Base-by-base conservation (phyloP, 495 filamentous ascomycete species). In the Hamigera avellanea region DNA sequence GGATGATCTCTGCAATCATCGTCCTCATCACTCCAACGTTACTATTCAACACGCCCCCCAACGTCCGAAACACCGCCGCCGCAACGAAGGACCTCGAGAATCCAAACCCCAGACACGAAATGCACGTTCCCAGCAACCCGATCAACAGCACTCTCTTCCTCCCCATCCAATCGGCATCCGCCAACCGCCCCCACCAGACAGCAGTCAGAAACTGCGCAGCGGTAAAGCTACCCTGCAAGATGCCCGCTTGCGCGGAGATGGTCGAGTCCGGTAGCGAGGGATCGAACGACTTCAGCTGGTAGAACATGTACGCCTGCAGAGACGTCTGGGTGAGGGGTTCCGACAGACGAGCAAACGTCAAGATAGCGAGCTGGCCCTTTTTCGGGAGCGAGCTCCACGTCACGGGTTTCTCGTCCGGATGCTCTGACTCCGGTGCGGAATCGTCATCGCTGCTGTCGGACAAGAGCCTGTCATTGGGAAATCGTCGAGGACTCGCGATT, bases 1-100 rank as follows among this genome's bases (percentile, higher is more conserved):
- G 69, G 25, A 87, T 71, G 36, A 77, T 87, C 61, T 88, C 83
- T 26, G 74, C 73, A 46, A 86, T 80, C 78, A 88, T 81, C 2
- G 83, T 87, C 43, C 83, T 67, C 69, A 87, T 75, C 4, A 88
- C 83, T 2, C 82, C 83, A 10, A 86, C 72, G 45, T 86, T 91
- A 6, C 84, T 84, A 56, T 93, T 91, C 43, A 86, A 60, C 8
- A 72, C 66, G 2, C 86, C 85, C 6, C 81, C 84, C n/a, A 88
- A 36, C 15, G 66, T 75, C 15, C 85, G 63, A 50, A 86, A 93
- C 17, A 80, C 42, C 26, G 82, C 58, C 3, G 83, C 85, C 26
- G 73, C 65, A 33, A 59, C 62, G 47, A 89, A 89, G 6, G 64
- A 71, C 13, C 64, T 70, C 2, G 79, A 78, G 50, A 93, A 88